Evolutionary conservation across 1,139 yeast species (phyloP), one percentile per base, ranked within the genome.

Genomic region (Candida gigantensis): DNA sequence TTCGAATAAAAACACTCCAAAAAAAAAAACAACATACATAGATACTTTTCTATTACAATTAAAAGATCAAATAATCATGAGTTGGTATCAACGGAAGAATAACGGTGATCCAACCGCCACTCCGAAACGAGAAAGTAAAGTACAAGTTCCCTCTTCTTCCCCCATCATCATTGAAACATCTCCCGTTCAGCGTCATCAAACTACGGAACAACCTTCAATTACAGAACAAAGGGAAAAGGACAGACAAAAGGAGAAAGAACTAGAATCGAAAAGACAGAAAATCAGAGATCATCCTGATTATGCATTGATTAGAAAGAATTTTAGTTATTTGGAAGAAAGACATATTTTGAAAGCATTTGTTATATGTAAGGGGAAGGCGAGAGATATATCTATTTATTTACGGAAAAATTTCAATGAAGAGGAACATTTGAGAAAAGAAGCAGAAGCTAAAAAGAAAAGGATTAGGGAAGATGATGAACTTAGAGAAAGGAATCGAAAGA

Each of bases 311-410:
- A 70, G 65, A 43, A 71, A 67, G 35, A 53, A 71, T 38, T 79
- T 73, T 51, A 70, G 71, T 31, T 63, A 72, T 32, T 53, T 77
- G 15, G 58, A 63, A 14, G 75, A 70, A 32, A 68, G 77, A 23
- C 74, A 79, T 43, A 70, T 83, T 24, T 73, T 78, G 44, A 78
- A 78, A 34, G 84, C 83, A 1, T 77, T 80, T 51, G 80, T 77
- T 34, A 72, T 76, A 23, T 81, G 79, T 27, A 74, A 77, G 34
- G 79, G 80, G 8, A 74, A 80, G 41, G 55, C 80, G 21, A 67
- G 80, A 40, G 72, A 74, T 34, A 74, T 84, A 10, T 71, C 80
- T 21, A 68, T 64, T 36, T 68, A 79, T 60, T 58, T 82, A 28
- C 57, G 59, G 12, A 67, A 65, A 5, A 67, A 65, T 43, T 64